These are phyloP conservation scores for Yamadazyma sp. DNA, from an alignment of 805 yeast species.

Conservation along the genomic window DNA sequence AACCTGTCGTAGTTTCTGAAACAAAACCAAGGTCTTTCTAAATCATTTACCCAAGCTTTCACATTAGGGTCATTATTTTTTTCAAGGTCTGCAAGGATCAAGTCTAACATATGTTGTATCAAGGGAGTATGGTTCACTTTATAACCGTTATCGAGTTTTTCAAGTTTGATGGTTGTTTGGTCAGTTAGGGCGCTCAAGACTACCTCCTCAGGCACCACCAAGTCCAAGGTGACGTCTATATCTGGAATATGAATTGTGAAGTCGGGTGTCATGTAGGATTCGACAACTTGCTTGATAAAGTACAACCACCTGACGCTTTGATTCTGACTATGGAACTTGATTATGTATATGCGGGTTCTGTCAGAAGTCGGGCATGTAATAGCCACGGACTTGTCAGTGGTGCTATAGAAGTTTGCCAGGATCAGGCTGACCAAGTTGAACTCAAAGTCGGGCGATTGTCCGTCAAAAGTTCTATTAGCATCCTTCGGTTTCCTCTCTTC, in stretches of 20 bases:
- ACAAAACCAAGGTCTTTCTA: slow-evolving; percentile 48
- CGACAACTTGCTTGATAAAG: slow-evolving; percentile 51
- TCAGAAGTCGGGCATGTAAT: slow-evolving; percentile 29
- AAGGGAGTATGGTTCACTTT: slow-evolving; percentile 22
- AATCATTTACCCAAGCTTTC: slow-evolving; percentile 22
- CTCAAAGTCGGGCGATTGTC: slow-evolving; percentile 21
- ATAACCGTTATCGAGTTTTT: slow-evolving; percentile 21
- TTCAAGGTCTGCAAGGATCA: slow-evolving; percentile 34
- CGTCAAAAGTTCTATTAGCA: slow-evolving; percentile 7
- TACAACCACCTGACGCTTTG: slow-evolving; percentile 65
- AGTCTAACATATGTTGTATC: slow-evolving; percentile 40
- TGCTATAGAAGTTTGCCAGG: slow-evolving; percentile 55
- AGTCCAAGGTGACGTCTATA: slow-evolving; percentile 41
- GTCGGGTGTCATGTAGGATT: slow-evolving; percentile 25
- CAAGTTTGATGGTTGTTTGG: neutral
- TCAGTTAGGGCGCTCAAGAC: slow-evolving; percentile 10
- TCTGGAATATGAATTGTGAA: slow-evolving; percentile 47
- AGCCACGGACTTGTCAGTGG: slow-evolving; percentile 68
- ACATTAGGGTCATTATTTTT: slow-evolving; percentile 1
- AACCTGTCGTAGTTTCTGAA: slow-evolving; percentile 69
- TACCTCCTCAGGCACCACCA: slow-evolving; percentile 47
- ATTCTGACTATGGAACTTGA: slow-evolving; percentile 52
- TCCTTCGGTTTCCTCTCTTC: neutral
- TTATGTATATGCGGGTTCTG: slow-evolving; percentile 42
- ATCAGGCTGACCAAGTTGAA: slow-evolving; percentile 20